phyloP scores from a whole-genome alignment of 1,139 yeast species.

The Yamadazyma sp. region DNA sequence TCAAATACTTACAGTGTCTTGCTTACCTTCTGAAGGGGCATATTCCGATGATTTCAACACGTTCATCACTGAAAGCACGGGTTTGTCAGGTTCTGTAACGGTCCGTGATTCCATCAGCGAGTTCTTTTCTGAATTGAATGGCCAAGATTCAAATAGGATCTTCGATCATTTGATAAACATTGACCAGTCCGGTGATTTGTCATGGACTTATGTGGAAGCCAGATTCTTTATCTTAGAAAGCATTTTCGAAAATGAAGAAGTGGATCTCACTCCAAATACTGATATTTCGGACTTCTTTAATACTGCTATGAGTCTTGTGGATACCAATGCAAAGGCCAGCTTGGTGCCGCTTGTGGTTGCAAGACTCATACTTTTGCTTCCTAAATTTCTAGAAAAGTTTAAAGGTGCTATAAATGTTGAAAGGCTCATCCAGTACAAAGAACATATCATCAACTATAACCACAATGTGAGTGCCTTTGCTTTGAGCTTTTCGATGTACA shows the following conservation, averaged over 20 bases:
- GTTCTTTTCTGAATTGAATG: slow-evolving; percentile 45
- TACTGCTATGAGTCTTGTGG: slow-evolving; percentile 1
- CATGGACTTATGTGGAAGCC: slow-evolving; percentile 38
- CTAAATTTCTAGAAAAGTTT: slow-evolving; percentile 58
- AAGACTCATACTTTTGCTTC: slow-evolving; percentile 50
- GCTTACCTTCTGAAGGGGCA: slow-evolving; percentile 30
- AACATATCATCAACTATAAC: slow-evolving; percentile 29
- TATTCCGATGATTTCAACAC: slow-evolving; percentile 58
- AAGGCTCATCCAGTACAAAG: slow-evolving; percentile 36
- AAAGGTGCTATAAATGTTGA: slow-evolving; percentile 31
- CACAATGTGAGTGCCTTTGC: slow-evolving; percentile 9
- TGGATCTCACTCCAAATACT: slow-evolving; percentile 16
- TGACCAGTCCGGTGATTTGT: slow-evolving; percentile 11
- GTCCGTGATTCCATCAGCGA: slow-evolving; percentile 58
- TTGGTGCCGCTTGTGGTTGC: slow-evolving; percentile 37
- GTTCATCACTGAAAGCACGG: slow-evolving; percentile 73
- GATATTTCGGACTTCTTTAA: slow-evolving; percentile 9
- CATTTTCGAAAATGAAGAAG: slow-evolving; percentile 47
- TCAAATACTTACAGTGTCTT: slow-evolving; percentile 23
- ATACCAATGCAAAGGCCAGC: slow-evolving; percentile 1
- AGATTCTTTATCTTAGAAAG: slow-evolving; percentile 39
- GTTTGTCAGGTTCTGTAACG: slow-evolving; percentile 48
- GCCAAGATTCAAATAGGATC: slow-evolving; percentile 30
- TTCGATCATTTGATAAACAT: slow-evolving; percentile 22
- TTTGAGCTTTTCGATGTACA: slow-evolving; percentile 7